Percentiles rank a stretch among this genome's conserved stretches.
phyloP scores from a whole-genome alignment of 805 yeast species.

The Ogataea methylovora region DNA sequence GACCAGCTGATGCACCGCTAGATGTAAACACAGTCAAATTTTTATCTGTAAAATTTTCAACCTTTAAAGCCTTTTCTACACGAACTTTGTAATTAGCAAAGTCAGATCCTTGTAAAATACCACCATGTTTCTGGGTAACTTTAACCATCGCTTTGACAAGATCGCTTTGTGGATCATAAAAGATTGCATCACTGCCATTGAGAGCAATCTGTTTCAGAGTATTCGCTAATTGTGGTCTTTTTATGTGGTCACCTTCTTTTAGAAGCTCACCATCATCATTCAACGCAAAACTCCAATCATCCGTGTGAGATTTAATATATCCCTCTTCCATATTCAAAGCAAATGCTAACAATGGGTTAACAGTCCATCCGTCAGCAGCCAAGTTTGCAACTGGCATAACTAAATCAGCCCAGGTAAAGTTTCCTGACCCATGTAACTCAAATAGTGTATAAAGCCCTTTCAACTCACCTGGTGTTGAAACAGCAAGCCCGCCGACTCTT shows the following conservation, averaged over 20 bases:
- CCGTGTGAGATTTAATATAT: slow-evolving; percentile 20
- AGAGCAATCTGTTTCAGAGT: slow-evolving; percentile 63
- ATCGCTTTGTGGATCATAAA: slow-evolving; percentile 78
- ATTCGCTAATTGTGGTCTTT: slow-evolving; percentile 53
- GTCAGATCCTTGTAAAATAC: slow-evolving; percentile 60
- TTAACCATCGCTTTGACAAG: slow-evolving; percentile 55
- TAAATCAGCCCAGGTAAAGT: slow-evolving; percentile 62
- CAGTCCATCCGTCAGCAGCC: slow-evolving; percentile 58
- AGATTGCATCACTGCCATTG: slow-evolving; percentile 71
- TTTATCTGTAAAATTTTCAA: slow-evolving; percentile 24
- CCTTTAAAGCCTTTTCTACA: slow-evolving; percentile 35
- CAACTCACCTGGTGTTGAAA: slow-evolving; percentile 87
- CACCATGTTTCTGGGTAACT: slow-evolving; percentile 48
- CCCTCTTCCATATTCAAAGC: slow-evolving; percentile 33
- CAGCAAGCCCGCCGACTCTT: slow-evolving; percentile 78
- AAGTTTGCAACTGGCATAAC: slow-evolving; percentile 67
- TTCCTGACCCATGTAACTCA: slow-evolving; percentile 61
- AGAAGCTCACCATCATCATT: slow-evolving; percentile 26
- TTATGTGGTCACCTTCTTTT: slow-evolving; percentile 51
- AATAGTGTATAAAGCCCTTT: slow-evolving; percentile 68
- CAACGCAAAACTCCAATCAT: slow-evolving; percentile 53
- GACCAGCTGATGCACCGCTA: slow-evolving; percentile 76
- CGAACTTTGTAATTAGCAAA: slow-evolving; percentile 53
- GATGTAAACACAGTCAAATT: slow-evolving; percentile 40
- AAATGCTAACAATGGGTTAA: slow-evolving; percentile 33